Evolutionary conservation across 257 asterid genomes (phyloP).

Genomic region (Fraxinus quadrangulata): DNA sequence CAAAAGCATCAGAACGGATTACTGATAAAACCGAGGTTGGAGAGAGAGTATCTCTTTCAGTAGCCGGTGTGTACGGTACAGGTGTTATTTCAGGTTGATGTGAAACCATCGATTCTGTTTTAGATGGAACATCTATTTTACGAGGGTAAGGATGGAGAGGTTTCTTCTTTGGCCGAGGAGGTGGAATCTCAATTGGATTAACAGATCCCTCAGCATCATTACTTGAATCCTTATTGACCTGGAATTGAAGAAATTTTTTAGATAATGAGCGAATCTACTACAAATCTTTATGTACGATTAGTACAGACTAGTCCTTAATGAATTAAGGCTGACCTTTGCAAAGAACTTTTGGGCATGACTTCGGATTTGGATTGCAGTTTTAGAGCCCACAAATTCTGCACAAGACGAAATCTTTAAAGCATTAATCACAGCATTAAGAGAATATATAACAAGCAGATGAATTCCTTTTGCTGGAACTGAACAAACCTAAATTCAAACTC

Average conservation of each 20-base stretch:
- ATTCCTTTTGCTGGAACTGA: slow-evolving; percentile 25
- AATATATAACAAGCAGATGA: slow-evolving; percentile 4
- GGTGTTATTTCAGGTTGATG: slow-evolving; percentile 37
- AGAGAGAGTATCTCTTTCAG: slow-evolving; percentile 51
- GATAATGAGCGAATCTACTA: neutral
- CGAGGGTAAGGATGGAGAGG: slow-evolving; percentile 90
- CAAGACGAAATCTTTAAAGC: neutral
- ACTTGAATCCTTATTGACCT: slow-evolving; percentile 64
- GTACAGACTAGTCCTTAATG: neutral
- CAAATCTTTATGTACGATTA: neutral
- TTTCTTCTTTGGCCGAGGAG: slow-evolving; percentile 95
- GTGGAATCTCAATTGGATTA: slow-evolving; percentile 71
- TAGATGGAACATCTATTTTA: slow-evolving; percentile 40
- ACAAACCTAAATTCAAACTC: slow-evolving; percentile 35
- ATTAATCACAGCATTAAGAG: neutral
- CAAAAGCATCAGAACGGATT: slow-evolving; percentile 49
- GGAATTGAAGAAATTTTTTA: slow-evolving; percentile 1
- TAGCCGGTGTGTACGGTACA: slow-evolving; percentile 26
- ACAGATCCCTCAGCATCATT: slow-evolving; percentile 49
- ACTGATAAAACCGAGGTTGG: slow-evolving; percentile 78
- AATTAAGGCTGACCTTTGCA: slow-evolving; percentile 49
- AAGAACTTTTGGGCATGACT: slow-evolving; percentile 94
- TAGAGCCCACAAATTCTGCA: slow-evolving; percentile 80
- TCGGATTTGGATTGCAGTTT: slow-evolving; percentile 86
- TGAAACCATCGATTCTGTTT: slow-evolving; percentile 23